Evolutionary conservation across 331 rosid genomes (phyloP).

Genomic region (Pyracantha coccinea): DNA sequence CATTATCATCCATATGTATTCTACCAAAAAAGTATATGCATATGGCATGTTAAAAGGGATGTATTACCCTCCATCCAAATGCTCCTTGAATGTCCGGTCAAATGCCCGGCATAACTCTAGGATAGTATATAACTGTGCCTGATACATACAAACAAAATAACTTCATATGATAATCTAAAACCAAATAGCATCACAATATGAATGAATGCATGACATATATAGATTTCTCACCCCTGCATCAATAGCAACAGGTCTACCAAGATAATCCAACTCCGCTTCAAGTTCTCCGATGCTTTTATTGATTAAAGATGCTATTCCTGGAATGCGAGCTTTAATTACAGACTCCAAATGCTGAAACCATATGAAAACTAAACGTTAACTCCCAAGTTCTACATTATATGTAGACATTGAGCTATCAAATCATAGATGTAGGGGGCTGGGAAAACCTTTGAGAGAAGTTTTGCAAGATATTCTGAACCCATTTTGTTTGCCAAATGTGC

Average conservation of each 20-base stretch:
- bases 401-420: neutral
- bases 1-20: neutral
- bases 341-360: slow-evolving; percentile 61
- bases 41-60: neutral
- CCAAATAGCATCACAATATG: neutral
- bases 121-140: slow-evolving; percentile 44
- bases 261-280: slow-evolving; percentile 41
- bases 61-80: slow-evolving; percentile 64
- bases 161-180: neutral
- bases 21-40: neutral
- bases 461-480: slow-evolving; percentile 68
- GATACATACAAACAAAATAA: slow-evolving; percentile 7
- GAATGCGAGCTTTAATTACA: slow-evolving; percentile 46
- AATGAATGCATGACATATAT: neutral
- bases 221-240: slow-evolving; percentile 49
- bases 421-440: neutral
- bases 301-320: slow-evolving; percentile 42
- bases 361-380: slow-evolving; percentile 4
- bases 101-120: slow-evolving; percentile 73
- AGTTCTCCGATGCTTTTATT: slow-evolving; percentile 44
- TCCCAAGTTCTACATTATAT: neutral
- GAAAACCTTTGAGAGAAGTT: slow-evolving; percentile 52
- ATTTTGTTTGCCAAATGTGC: slow-evolving; percentile 44
- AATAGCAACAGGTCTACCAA: slow-evolving; percentile 51
- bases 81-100: slow-evolving; percentile 70